A percentile compares a stretch with the other conserved stretches of the same genome.
phyloP scores from a whole-genome alignment of 768 basidiomycete genomes.

The Suillus variegatus region DNA sequence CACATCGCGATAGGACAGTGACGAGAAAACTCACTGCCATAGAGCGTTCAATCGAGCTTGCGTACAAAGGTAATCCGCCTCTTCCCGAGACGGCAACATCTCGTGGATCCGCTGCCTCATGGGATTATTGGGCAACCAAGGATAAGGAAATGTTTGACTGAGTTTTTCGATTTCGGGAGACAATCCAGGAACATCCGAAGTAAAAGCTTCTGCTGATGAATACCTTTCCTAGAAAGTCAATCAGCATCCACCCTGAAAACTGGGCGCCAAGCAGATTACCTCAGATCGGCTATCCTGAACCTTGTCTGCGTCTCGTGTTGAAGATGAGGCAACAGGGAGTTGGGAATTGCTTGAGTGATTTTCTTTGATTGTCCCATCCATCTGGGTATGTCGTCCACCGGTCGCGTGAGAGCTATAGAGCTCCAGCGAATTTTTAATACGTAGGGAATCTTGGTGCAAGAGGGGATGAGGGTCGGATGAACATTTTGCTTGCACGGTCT shows the following conservation, averaged over 20 bases:
- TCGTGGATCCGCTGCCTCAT: constrained; percentile 65
- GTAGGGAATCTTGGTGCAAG: constrained; percentile 56
- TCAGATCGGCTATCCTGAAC: constrained; percentile 25
- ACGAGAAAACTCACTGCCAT: constrained; percentile 60
- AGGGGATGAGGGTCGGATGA: constrained; percentile 53
- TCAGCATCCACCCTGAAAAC: background rate
- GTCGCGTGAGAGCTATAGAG: constrained; percentile 45
- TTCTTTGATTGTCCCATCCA: constrained; percentile 10
- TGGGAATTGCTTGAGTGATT: constrained; percentile 18
- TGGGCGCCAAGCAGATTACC: constrained; percentile 15
- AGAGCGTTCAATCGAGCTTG: constrained; percentile 67
- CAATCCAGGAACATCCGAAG: constrained; percentile 20
- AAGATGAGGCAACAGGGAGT: constrained; percentile 2
- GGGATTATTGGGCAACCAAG: constrained; percentile 63
- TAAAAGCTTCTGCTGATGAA: constrained; percentile 25
- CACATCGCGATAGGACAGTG: background rate
- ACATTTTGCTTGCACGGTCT: constrained; percentile 40
- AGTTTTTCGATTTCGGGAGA: constrained; percentile 44
- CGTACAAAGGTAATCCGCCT: constrained; percentile 61
- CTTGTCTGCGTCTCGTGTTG: constrained; percentile 8
- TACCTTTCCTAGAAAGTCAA: constrained; percentile 22
- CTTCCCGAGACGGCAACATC: constrained; percentile 58
- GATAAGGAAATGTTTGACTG: constrained; percentile 69
- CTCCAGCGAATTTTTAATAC: constrained; percentile 69
- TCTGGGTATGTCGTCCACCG: constrained; percentile 13